Evolutionary conservation across 2,329 filamentous ascomycete genomes (phyloP).

Genomic region (Aspergillus latus): DNA sequence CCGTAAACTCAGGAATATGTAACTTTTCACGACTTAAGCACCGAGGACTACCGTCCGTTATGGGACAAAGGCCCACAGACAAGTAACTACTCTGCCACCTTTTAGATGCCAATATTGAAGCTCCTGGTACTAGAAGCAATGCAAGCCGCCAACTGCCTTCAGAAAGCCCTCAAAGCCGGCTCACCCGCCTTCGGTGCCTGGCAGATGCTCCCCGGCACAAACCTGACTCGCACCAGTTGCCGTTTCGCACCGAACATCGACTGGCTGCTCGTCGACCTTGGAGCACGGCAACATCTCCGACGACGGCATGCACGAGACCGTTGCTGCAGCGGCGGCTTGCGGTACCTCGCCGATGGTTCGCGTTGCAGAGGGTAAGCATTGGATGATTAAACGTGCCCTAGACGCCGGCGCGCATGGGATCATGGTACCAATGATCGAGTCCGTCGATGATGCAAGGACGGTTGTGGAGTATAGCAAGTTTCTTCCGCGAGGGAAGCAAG

Average conservation of each 20-base stretch:
- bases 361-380: slow-evolving; percentile 16
- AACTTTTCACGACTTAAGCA: too few species aligned
- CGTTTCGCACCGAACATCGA: slow-evolving; percentile 45
- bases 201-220: neutral
- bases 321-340: slow-evolving; percentile 25
- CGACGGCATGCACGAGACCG: slow-evolving; percentile 29
- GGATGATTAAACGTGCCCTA: slow-evolving; percentile 27
- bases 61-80: too few species aligned
- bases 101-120: too few species aligned
- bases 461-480: slow-evolving; percentile 29
- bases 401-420: slow-evolving; percentile 44
- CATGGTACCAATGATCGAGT: slow-evolving; percentile 51
- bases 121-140: neutral
- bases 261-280: slow-evolving; percentile 53
- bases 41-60: too few species aligned
- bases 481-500: slow-evolving; percentile 24
- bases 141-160: neutral
- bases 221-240: neutral
- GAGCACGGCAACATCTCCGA: slow-evolving; percentile 33
- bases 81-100: too few species aligned
- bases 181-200: neutral
- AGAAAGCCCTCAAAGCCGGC: neutral
- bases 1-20: too few species aligned
- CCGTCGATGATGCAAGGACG: slow-evolving; percentile 46
- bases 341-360: slow-evolving; percentile 27